Base-by-base conservation (phyloP, 2,329 filamentous ascomycete genomes). In the Apiospora rasikravindrae region DNA sequence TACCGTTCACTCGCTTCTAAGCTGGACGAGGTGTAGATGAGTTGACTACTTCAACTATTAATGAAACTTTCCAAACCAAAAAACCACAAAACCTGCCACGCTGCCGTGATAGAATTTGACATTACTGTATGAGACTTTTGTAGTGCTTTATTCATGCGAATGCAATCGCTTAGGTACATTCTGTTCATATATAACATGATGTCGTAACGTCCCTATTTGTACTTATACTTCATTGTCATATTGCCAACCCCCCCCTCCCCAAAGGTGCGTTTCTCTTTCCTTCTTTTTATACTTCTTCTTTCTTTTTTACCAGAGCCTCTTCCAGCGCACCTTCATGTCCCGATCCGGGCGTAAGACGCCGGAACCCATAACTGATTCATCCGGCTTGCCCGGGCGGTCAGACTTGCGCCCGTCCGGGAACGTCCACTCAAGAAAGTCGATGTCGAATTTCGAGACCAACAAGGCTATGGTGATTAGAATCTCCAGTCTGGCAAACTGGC, bases 401-500 rank as follows among this genome's bases (percentile, higher is more conserved):
- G 73, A 74, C 40, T 42, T 24, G 29, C 53, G 45, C 2, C 73
- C 72, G 22, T 72, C 70, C 24, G n/a, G 24, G 7, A 72, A 71
- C 14, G 64, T 71, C 74, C 74, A 73, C 22, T 70, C 68, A 1
- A 74, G 61, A 8, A 81, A 74, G 70, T 82, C 78, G n/a, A 82
- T 74, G 33, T 83, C 81, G 33, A 81, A 81, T 4, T 51, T 70
- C 0, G 74, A 72, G 1, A 81, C 73, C 2, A 82, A 45, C 26
- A 80, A 69, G 13, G 80, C 82, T 4, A 82, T 69, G 1, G 78
- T 78, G 14, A 79, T 67, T n/a, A 84, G 73, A 29, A 84, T 82
- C 75, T 84, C 81, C 67, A 80, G 77, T 73, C 84, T 85, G 0
- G 82, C 82, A 73, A 84, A 83, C 66, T 80, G 77, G 0, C 83